These are phyloP conservation scores for Nitzschia sp. DNA, from an alignment of 108 stramenopile species.

Conservation along the genomic window DNA sequence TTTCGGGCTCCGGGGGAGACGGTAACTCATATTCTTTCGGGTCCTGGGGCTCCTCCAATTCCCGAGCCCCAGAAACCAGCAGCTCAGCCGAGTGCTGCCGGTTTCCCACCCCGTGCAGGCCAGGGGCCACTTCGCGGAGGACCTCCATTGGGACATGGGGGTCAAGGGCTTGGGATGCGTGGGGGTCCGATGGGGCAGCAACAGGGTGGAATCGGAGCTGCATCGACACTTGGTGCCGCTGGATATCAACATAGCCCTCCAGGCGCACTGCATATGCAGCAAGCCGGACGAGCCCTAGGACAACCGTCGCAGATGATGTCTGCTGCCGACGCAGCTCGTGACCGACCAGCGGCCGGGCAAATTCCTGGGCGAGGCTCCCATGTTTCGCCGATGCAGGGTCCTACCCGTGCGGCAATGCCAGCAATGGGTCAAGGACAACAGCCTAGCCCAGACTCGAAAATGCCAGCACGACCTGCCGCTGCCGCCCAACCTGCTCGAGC, in stretches of 20 bases:
- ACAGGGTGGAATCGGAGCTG: not conserved
- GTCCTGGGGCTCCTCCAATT: slow-evolving; percentile 28
- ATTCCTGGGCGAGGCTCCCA: not conserved
- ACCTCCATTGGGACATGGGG: slow-evolving; percentile 15
- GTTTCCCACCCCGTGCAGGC: not conserved
- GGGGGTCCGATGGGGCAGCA: slow-evolving; percentile 12
- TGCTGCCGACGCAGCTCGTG: not conserved
- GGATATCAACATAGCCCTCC: slow-evolving; percentile 8
- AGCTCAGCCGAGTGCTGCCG: slow-evolving; percentile 14
- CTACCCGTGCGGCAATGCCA: slow-evolving; percentile 10
- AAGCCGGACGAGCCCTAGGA: slow-evolving; percentile 8
- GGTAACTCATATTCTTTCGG: slow-evolving; percentile 59
- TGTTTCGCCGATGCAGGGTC: slow-evolving; percentile 1
- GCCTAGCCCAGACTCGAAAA: slow-evolving; percentile 1
- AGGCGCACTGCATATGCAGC: slow-evolving; percentile 17
- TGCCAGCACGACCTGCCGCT: not conserved
- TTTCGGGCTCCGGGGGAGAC: slow-evolving; percentile 79
- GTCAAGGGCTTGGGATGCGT: slow-evolving; percentile 2
- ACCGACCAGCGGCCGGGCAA: slow-evolving; percentile 1
- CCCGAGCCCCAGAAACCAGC: slow-evolving; percentile 21
- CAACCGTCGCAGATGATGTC: slow-evolving; percentile 19
- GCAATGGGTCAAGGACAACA: slow-evolving; percentile 18
- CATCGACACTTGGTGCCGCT: not conserved
- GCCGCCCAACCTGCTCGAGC: not conserved
- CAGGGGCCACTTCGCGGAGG: slow-evolving; percentile 25